Percentiles rank a stretch among this genome's conserved stretches.
phyloP scores from a whole-genome alignment of 1,284 basidiomycete genomes.

The Cystobasidium sp. region DNA sequence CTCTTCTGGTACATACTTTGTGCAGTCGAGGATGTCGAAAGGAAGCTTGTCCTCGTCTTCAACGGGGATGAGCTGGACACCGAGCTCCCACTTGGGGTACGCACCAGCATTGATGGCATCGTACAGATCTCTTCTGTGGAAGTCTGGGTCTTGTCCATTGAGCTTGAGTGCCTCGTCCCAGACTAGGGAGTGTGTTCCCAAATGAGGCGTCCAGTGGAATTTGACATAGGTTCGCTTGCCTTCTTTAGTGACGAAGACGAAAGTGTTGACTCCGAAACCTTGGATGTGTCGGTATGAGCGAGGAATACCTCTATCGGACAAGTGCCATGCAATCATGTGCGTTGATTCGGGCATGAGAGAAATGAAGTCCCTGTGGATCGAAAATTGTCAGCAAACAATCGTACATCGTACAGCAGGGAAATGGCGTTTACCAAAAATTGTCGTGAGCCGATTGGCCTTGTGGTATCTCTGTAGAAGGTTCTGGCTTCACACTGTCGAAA shows the following conservation, averaged over 20 bases:
- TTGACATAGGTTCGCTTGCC: conserved; percentile 78
- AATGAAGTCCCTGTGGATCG: conserved; percentile 44
- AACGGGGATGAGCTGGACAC: conserved; percentile 73
- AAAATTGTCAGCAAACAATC: conserved; percentile 19
- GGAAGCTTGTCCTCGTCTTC: conserved; percentile 72
- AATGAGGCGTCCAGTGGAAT: conserved; percentile 77
- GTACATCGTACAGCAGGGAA: conserved; percentile 65
- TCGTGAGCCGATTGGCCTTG: conserved; percentile 66
- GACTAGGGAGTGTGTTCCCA: conserved; percentile 73
- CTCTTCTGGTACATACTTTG: conserved; percentile 81
- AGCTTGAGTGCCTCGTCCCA: conserved; percentile 88
- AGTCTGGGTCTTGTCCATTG: conserved; percentile 70
- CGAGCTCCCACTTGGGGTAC: conserved; percentile 66
- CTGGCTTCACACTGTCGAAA: conserved; percentile 64
- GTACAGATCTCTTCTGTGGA: conserved; percentile 42
- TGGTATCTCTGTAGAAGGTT: conserved; percentile 72
- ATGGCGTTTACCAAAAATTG: conserved; percentile 72
- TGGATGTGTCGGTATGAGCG: conserved; percentile 83
- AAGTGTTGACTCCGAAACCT: conserved; percentile 57
- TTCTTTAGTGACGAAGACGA: conserved; percentile 66
- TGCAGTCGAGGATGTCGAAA: conserved; percentile 82
- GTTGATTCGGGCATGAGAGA: conserved; percentile 63
- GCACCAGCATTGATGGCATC: conserved; percentile 41
- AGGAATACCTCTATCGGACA: conserved; percentile 80
- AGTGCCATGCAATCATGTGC: conserved; percentile 80